Evolutionary conservation across 1,284 basidiomycete species (phyloP), one percentile per base, ranked within the genome.

Genomic region (Stygiomarasmius scandens): DNA sequence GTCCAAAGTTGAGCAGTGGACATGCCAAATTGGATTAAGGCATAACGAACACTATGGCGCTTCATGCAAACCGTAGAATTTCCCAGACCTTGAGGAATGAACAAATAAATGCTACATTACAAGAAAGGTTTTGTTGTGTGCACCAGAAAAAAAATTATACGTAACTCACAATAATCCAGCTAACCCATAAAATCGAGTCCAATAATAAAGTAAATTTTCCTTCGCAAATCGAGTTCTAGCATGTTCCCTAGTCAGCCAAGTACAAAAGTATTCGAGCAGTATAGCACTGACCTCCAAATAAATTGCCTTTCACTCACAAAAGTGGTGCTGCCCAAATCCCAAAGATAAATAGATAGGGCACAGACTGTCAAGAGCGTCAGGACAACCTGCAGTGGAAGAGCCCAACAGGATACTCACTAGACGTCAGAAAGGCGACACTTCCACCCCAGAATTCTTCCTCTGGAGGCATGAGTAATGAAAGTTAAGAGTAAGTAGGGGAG

Each of bases 251-350:
- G 32, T 12, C 16, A 43, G 27, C 14, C 19, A 36, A 20, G 19
- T 22, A 25, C 24, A 16, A 46, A 20, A 29, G 16, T n/a, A n/a
- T n/a, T n/a, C n/a, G 23, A 27, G 34, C 14, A 44, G 44, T 25
- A 14, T 16, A 34, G 38, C 12, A 46, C 52, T 19, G 10, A 54
- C 52, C 34, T 54, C 52, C 52, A 54, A 45, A 54, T 46, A 6
- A 46, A 25, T 3, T 5, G 20, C 20, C 32, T 32, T 19, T 54
- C 52, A 10, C 4, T 12, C 12, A 2, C 14, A 22, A 54, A 22
- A 36, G 2, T 45, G 27, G 32, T 22, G 5, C 19, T 22, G 5
- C 19, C 19, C n/a, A 54, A 27, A 24, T 54, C 52, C 52, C 52
- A 54, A 2, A 54, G 23, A n/a, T 46, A 34, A 9, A 54, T n/a